Percentiles rank a stretch among this genome's conserved stretches.
phyloP scores from a whole-genome alignment of 1,284 basidiomycete genomes.

The Papiliotrema fonsecae region DNA sequence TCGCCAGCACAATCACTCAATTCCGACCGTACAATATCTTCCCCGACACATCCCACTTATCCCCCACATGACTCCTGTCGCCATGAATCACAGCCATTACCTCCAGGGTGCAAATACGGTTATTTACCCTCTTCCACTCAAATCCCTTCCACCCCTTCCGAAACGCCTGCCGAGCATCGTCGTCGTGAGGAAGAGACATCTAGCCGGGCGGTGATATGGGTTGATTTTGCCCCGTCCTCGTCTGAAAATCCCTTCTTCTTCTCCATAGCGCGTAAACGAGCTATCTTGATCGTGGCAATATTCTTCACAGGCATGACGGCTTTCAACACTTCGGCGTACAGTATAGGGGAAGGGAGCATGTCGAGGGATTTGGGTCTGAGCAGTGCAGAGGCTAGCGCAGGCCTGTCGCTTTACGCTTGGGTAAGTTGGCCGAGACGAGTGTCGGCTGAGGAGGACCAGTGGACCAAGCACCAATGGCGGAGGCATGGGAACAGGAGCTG shows the following conservation, averaged over 20 bases:
- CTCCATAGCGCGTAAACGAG: slow-evolving; percentile 1
- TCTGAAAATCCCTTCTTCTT: slow-evolving; percentile 58
- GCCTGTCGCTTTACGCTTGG: slow-evolving; percentile 57
- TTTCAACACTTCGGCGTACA: slow-evolving; percentile 56
- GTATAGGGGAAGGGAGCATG: slow-evolving; percentile 60
- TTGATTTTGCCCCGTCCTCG: slow-evolving; percentile 58
- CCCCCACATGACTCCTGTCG: not conserved
- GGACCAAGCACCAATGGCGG: no score
- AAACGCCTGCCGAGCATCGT: not conserved
- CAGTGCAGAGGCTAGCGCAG: slow-evolving; percentile 58
- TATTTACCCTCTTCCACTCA: not conserved
- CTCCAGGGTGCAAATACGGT: slow-evolving; percentile 3
- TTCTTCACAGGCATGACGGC: slow-evolving; percentile 58
- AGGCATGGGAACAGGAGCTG: no score
- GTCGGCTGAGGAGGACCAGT: no score
- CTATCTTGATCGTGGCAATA: not conserved
- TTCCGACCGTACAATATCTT: slow-evolving; percentile 1
- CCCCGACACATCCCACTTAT: not conserved
- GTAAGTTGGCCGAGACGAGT: slow-evolving; percentile 12
- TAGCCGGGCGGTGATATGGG: slow-evolving; percentile 45
- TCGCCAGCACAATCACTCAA: no score
- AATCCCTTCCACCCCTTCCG: not conserved
- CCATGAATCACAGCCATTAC: not conserved
- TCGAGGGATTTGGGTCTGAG: slow-evolving; percentile 60
- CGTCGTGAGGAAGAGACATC: not conserved